Evolutionary conservation across 169 alveolate genomes (phyloP), one percentile per base, ranked within the genome.

Genomic region (Eimeria sp.): DNA sequence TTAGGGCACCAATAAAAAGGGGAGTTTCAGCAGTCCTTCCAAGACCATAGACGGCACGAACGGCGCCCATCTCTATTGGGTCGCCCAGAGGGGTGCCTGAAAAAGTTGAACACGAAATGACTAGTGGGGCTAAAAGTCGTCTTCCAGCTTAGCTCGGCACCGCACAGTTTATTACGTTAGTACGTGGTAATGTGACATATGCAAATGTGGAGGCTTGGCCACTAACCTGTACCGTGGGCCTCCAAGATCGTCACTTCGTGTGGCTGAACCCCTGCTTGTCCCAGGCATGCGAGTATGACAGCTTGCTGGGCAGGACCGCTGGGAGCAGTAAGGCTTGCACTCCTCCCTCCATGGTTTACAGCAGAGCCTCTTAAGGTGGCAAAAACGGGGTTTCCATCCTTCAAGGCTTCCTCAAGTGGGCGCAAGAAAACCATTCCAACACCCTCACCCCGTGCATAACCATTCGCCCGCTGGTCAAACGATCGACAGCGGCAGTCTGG

Each of bases 401-500:
- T 54, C 75, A 84, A 45, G 25, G 92, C 96, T 18, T 84, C 43
- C 2, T 14, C 67, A 34, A 95, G 34, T 47, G 87, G 95, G 22
- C 95, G 83, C 18, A 97, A 70, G 47, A 96, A 58, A 14, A 96
- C 89, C 3, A 97, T 97, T 4, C 97, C 98, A 54, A 96, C 95
- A 72, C 98, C 98, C 72, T 97, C 98, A 20, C 98, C 98, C 22
- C 98, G 94, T 30, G 97, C 97, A 67, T 96, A 97, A 65, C 98
- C 98, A 45, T 95, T 95, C 18, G 98, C 98, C 27, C 86, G 78
- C 45, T 83, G 84, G 83, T 97, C 98, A 76, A 97, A 97, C 30
- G 98, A 96, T 87, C 95, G 96, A 84, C 98, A 97, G 47, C 97
- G 75, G 34, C 98, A 98, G 20, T 96, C 97, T 27, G 40, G 80